Base-by-base conservation (phyloP, 768 basidiomycete genomes). In the Arthromyces matolae region DNA sequence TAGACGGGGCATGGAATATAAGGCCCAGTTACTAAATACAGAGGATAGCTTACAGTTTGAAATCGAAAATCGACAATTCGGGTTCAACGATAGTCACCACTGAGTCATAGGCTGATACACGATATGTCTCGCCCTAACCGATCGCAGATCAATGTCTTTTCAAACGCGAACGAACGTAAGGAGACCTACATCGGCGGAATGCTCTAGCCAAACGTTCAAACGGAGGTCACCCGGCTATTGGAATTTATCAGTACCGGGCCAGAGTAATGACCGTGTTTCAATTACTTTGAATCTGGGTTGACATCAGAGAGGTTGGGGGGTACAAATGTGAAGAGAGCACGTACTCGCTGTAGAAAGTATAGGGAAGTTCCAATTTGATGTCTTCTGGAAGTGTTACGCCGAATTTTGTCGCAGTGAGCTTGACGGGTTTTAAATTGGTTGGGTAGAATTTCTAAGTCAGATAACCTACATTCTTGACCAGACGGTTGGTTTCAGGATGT, bases 381-480 rank as follows among this genome's bases (percentile, higher is more conserved):
- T 77, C 76, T 47, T 81, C 72, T 9, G 80, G 42, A 28, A 91
- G 67, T 19, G 71, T 69, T 32, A 81, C 48, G 9, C 69, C 71
- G 55, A 80, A 86, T 38, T 76, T 67, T 54, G 77, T 53, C 3
- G 76, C 66, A 18, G 83, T 84, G 40, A 79, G 76, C 90, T 91
- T 57, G 45, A 25, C 31, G 41, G 42, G 27, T n/a, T n/a, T n/a
- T n/a, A n/a, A n/a, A n/a, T n/a, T n/a, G n/a, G n/a, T n/a, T n/a
- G n/a, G n/a, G n/a, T n/a, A n/a, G n/a, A n/a, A n/a, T n/a, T n/a
- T n/a, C n/a, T n/a, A n/a, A n/a, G n/a, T n/a, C n/a, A n/a, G n/a
- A n/a, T n/a, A n/a, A n/a, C n/a, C n/a, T 54, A 86, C 89, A 60
- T 91, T 89, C 68, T 88, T 89, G 45, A 91, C 62, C 42, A 92